phyloP scores from a whole-genome alignment of 2,329 filamentous ascomycete species.

The Penicillium expansum region DNA sequence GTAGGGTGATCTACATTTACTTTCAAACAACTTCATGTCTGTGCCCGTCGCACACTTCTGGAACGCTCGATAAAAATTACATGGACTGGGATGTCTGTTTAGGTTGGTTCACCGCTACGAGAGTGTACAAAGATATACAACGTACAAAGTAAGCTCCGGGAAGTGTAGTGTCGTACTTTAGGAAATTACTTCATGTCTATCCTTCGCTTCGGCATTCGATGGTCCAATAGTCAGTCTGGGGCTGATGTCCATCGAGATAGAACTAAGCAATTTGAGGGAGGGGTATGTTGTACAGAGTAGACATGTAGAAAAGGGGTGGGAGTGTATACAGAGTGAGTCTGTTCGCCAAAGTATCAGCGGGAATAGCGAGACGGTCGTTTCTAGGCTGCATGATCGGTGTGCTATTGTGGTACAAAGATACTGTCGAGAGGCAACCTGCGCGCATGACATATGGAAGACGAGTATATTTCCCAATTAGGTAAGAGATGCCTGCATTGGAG shows the following conservation, averaged over 20 bases:
- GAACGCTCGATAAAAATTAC: not conserved
- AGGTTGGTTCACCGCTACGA: conserved; percentile 12
- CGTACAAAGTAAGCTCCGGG: not conserved
- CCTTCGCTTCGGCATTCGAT: not conserved
- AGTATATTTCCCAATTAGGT: not conserved
- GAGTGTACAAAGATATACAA: not conserved
- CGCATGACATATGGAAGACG: not conserved
- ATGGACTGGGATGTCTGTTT: not conserved
- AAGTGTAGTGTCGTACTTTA: not conserved
- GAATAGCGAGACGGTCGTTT: not conserved
- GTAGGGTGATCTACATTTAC: too few species aligned
- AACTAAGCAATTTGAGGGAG: not conserved
- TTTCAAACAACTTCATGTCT: conserved; percentile 2
- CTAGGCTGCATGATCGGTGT: not conserved
- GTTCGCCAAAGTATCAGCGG: not conserved
- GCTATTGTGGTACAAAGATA: conserved; percentile 8
- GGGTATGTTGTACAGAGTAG: too few species aligned
- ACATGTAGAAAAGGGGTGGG: not conserved
- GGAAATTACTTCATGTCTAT: not conserved
- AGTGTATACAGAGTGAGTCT: not conserved
- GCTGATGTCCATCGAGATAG: not conserved
- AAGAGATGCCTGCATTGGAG: not conserved
- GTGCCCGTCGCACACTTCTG: conserved; percentile 4
- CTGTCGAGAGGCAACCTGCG: conserved; percentile 1
- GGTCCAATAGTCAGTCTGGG: not conserved